Percentiles rank a stretch among this genome's conserved stretches.
Evolutionary conservation across 495 filamentous ascomycete genomes (phyloP).

Genomic region (Talaromyces nanjingensis): DNA sequence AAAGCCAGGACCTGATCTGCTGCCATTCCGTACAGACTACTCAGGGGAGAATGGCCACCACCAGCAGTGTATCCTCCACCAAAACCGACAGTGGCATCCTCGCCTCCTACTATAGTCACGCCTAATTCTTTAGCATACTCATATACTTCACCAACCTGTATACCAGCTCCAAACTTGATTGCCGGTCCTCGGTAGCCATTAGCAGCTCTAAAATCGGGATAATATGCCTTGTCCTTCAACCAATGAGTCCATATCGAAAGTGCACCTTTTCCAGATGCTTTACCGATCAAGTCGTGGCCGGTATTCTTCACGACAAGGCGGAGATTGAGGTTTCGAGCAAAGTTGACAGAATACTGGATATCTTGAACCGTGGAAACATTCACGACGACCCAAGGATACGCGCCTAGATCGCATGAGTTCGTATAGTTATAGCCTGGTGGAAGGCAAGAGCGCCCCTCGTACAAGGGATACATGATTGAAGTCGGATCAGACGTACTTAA

Average conservation of each 20-base stretch:
- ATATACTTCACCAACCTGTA: no score
- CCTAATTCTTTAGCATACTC: no score
- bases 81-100: not conserved
- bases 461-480: no score
- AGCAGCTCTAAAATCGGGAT: not conserved
- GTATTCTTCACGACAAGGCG: not conserved
- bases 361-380: not conserved
- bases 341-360: not conserved
- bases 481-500: no score
- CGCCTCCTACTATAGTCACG: no score
- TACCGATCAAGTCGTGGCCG: not conserved
- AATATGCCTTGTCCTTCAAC: not conserved
- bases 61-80: not conserved
- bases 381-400: not conserved
- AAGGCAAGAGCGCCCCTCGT: no score
- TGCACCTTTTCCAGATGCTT: not conserved
- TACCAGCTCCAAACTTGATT: not conserved
- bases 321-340: not conserved
- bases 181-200: not conserved
- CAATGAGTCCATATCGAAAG: not conserved
- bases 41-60: not conserved
- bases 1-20: not conserved
- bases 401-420: not conserved
- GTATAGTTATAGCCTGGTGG: not conserved
- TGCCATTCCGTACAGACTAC: not conserved